Percentiles rank a stretch among this genome's conserved stretches.
Evolutionary conservation across 2,329 filamentous ascomycete genomes (phyloP).

Genomic region (Cordyceps farinosa): DNA sequence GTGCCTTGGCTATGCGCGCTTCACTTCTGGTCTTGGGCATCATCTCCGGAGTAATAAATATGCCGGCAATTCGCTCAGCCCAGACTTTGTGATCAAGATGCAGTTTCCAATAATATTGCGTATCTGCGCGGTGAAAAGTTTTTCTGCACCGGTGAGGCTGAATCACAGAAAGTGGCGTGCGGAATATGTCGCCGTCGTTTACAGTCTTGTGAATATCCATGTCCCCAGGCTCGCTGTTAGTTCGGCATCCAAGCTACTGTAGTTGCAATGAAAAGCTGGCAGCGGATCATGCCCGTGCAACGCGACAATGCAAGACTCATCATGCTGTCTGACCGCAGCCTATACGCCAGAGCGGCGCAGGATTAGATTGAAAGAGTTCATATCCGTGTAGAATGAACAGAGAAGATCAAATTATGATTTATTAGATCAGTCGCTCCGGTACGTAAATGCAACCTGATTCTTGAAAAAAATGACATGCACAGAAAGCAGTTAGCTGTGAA

Average conservation of each 20-base stretch:
- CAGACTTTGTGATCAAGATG: not conserved
- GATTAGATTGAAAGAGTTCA: not conserved
- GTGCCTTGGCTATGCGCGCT: not conserved
- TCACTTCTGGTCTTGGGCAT: not conserved
- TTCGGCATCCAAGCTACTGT: not conserved
- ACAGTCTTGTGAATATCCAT: not conserved
- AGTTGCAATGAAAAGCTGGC: not conserved
- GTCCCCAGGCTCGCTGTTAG: not conserved
- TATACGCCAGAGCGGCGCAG: not conserved
- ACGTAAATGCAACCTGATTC: no score
- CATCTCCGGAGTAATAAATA: not conserved
- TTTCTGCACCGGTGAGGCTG: conserved; percentile 1
- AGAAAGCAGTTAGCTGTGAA: no score
- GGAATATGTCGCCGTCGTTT: not conserved
- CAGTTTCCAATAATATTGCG: not conserved
- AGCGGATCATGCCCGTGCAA: not conserved
- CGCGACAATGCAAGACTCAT: not conserved
- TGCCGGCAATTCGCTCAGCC: not conserved
- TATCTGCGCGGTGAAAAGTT: not conserved
- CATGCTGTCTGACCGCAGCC: not conserved
- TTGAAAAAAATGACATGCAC: no score
- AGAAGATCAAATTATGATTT: no score
- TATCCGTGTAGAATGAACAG: no score
- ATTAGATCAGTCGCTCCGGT: no score
- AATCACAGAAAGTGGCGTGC: conserved; percentile 1